Evolutionary conservation across 306 rosid species (phyloP), one percentile per base, ranked within the genome.

Genomic region (Cucumis hystrix): DNA sequence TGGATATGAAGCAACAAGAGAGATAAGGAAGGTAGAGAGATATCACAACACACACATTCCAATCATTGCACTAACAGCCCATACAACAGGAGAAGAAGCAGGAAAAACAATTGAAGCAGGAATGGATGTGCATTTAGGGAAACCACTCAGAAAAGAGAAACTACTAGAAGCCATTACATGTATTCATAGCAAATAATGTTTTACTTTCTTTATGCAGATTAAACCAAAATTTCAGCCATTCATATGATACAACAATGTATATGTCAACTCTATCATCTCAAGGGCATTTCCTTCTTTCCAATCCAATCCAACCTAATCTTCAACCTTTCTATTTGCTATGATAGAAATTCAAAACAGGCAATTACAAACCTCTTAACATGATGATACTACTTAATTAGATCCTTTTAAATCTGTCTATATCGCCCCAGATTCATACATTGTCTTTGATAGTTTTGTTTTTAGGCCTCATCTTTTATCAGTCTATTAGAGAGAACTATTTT

Each of bases 21-120:
- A 75, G 79, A 90, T 91, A 83, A 78, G 97, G 80, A 78, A 79
- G 78, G 74, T 78, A 76, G 97, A 90, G 82, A 82, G 78, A 72
- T 3, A 15, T 0, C 83, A 78, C 62, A 84, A 86, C 62, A 67
- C 85, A 56, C 91, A 39, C 65, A 87, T 87, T 56, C 93, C 93
- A 4, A 90, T 94, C 75, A 87, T 94, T 60, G 96, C 95, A 72
- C 82, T 93, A 70, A 88, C 94, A 6, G 92, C 90, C 80, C 82
- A 82, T n/a, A 47, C 86, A 15, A 23, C 59, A 6, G 79, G 82
- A 14, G 85, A 78, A 49, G 86, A 84, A 83, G 88, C 77, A 4
- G 81, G 55, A 5, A 77, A 13, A 75, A 78, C 75, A 18, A 59
- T 39, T 15, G 85, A 88, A 30, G 90, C 87, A 57, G 90, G 91